Evolutionary conservation across 768 basidiomycete species (phyloP).

Genomic region (Lentinula boryana): DNA sequence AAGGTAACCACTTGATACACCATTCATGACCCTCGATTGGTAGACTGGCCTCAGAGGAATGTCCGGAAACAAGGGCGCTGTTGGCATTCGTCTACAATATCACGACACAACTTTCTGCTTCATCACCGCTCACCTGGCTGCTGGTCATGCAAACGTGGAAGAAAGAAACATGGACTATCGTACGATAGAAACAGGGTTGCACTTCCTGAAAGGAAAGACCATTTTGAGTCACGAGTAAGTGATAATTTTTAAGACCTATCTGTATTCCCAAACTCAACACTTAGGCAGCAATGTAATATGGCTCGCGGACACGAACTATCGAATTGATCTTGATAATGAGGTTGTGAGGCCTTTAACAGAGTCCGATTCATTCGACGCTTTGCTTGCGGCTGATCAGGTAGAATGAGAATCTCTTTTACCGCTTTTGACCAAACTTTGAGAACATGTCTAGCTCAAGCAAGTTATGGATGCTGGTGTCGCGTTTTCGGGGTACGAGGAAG

Average conservation of each 20-base stretch:
- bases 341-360: conserved; percentile 65
- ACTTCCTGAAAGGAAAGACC: conserved; percentile 85
- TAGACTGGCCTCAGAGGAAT: conserved; percentile 89
- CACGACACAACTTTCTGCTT: conserved; percentile 93
- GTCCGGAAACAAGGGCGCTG: conserved; percentile 96
- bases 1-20: background rate
- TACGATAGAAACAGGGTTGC: conserved; percentile 78
- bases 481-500: conserved; percentile 84
- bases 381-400: conserved; percentile 86
- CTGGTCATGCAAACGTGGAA: conserved; percentile 86
- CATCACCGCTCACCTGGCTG: conserved; percentile 92
- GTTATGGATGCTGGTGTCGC: conserved; percentile 69
- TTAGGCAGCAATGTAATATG: conserved; percentile 79
- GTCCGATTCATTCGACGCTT: conserved; percentile 59
- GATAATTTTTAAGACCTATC: background rate
- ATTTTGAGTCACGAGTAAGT: conserved; percentile 88
- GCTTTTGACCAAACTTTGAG: background rate
- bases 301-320: conserved; percentile 95
- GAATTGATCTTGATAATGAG: conserved; percentile 82
- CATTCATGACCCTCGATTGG: background rate
- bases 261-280: background rate
- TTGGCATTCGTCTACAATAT: conserved; percentile 89
- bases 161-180: conserved; percentile 91
- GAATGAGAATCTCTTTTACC: background rate
- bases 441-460: conserved; percentile 50